Evolutionary conservation across 331 rosid genomes (phyloP).

Genomic region (Stylosanthes scabra): DNA sequence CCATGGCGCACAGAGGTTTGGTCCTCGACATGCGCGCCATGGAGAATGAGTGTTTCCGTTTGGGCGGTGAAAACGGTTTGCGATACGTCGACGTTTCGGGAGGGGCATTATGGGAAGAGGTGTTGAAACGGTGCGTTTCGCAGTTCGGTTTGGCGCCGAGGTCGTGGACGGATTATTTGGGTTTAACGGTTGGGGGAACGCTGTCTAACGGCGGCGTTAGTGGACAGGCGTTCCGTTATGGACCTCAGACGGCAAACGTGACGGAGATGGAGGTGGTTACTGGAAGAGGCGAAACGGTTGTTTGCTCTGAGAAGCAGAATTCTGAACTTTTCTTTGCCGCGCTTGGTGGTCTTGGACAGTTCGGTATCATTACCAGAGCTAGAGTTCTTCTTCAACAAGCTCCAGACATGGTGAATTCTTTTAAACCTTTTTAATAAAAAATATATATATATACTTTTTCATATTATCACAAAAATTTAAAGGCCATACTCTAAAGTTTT

Average conservation of each 20-base stretch:
- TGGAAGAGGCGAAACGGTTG: slow-evolving; percentile 69
- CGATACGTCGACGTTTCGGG: slow-evolving; percentile 76
- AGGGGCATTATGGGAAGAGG: slow-evolving; percentile 98
- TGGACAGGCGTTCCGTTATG: slow-evolving; percentile 87
- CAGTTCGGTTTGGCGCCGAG: slow-evolving; percentile 63
- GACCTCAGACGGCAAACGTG: slow-evolving; percentile 86
- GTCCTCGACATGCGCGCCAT: slow-evolving; percentile 83
- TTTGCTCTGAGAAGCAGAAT: slow-evolving; percentile 71
- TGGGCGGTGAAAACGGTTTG: not conserved
- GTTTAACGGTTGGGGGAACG: slow-evolving; percentile 90
- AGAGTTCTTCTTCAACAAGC: slow-evolving; percentile 68
- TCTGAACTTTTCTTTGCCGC: slow-evolving; percentile 69
- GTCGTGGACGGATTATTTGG: slow-evolving; percentile 89
- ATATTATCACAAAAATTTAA: too few species aligned
- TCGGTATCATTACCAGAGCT: slow-evolving; percentile 83
- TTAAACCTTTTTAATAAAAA: not conserved
- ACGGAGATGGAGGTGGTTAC: slow-evolving; percentile 81
- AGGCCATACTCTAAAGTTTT: too few species aligned
- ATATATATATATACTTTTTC: not conserved
- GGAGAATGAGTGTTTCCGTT: slow-evolving; percentile 39
- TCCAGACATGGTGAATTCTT: slow-evolving; percentile 52
- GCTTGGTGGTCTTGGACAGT: slow-evolving; percentile 92
- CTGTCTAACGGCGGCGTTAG: slow-evolving; percentile 91
- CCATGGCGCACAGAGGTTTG: slow-evolving; percentile 79
- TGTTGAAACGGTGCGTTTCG: slow-evolving; percentile 65